Evolutionary conservation across 2,329 filamentous ascomycete species (phyloP), one percentile per base, ranked within the genome.

Genomic region (Paraconiothyrium brasiliense): DNA sequence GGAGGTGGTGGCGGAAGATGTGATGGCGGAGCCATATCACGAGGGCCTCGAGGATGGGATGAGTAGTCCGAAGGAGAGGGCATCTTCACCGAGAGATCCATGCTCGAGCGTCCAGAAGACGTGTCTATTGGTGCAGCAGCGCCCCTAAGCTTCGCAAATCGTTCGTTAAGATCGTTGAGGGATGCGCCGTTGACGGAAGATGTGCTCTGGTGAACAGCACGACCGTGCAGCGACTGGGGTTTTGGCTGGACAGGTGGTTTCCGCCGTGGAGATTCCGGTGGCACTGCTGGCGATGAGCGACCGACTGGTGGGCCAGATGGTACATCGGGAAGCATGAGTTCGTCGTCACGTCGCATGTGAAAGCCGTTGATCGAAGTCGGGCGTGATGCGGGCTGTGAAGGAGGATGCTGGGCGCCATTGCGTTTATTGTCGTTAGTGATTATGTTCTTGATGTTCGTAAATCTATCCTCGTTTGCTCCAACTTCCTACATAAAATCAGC

Each of bases 191-290:
- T 73, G 8, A 68, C 27, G 5, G 67, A 70, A 0, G 67, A 47
- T 10, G 65, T 58, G 14, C 70, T 76, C n/a, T 81, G 71, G 22
- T 79, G 78, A 16, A 90, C 74, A 4, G 84, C 81, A 46, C 89
- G 88, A 1, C 89, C 89, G 68, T 90, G 88, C 2, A 92, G 81
- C 4, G 85, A 84, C 56, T 87, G 83, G 0, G 91, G 91, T 67
- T 93, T 93, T 2, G 90, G 90, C 27, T 89, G 87, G 9, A 90
- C 79, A 4, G 73, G 66, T 10, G 81, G 78, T 60, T 75, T 77
- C 11, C 64, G 64, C 30, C 70, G 68, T 5, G 67, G 59, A 22
- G 76, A 66, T n/a, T 70, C 71, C 3, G 61, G 43, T 14, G 67
- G 64, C 41, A 43, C 57, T 30, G 67, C 62, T 44, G 73, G 68